Evolutionary conservation across 352 stramenopile genomes (phyloP).

Genomic region (Pythium scleroteichum): DNA sequence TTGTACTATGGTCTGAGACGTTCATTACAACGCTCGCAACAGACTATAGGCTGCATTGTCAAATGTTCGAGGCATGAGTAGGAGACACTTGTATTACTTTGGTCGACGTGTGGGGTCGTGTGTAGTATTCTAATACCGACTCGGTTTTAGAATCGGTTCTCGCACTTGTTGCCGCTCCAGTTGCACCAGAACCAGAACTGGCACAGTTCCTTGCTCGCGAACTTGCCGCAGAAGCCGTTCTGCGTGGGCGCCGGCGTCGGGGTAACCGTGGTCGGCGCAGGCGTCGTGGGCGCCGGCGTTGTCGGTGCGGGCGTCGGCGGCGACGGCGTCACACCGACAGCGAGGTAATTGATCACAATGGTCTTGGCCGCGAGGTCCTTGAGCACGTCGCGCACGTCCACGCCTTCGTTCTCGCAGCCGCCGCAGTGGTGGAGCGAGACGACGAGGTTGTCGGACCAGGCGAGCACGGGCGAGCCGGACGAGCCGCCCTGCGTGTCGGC

Average conservation of each 20-base stretch:
- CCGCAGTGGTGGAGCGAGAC: slow-evolving; percentile 35
- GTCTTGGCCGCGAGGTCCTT: slow-evolving; percentile 18
- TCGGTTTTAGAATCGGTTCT: slow-evolving; percentile 9
- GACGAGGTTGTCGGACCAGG: slow-evolving; percentile 30
- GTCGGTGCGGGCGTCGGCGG: slow-evolving; percentile 4
- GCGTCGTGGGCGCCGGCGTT: neutral
- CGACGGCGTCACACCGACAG: slow-evolving; percentile 2
- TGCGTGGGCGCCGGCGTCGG: neutral
- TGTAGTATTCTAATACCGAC: too few species aligned
- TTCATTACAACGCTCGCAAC: too few species aligned
- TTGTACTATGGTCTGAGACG: too few species aligned
- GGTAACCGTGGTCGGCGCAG: neutral
- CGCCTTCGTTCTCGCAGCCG: slow-evolving; percentile 29
- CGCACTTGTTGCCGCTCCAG: slow-evolving; percentile 8
- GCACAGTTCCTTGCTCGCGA: slow-evolving; percentile 10
- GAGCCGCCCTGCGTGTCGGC: slow-evolving; percentile 35
- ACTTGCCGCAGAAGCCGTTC: slow-evolving; percentile 13
- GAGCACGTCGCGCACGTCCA: slow-evolving; percentile 19
- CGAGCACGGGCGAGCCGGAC: slow-evolving; percentile 28
- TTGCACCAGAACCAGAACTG: slow-evolving; percentile 18
- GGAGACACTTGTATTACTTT: too few species aligned
- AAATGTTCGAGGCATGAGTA: too few species aligned
- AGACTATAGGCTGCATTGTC: too few species aligned
- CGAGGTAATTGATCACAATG: slow-evolving; percentile 21
- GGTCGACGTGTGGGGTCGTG: too few species aligned